These are phyloP conservation scores for Didymella segeticola DNA, from an alignment of 2,329 filamentous ascomycete species.

Conservation along the genomic window DNA sequence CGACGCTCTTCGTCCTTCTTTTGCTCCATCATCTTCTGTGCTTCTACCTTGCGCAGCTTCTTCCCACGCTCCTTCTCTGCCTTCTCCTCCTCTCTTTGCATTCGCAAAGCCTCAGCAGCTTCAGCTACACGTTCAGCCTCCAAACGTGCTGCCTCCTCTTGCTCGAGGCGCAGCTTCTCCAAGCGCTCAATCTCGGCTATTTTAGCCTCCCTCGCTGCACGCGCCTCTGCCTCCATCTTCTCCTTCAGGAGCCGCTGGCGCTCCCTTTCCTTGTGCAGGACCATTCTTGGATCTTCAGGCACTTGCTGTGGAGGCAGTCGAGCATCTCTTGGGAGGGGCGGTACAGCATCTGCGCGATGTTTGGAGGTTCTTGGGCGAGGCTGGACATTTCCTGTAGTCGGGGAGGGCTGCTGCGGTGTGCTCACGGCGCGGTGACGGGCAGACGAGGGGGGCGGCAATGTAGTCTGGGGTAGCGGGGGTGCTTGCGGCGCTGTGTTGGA, in stretches of 20 bases:
- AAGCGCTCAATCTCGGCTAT: slow-evolving; percentile 38
- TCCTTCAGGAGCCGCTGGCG: slow-evolving; percentile 40
- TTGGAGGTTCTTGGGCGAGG: slow-evolving; percentile 37
- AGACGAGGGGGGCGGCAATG: slow-evolving; percentile 21
- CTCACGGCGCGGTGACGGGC: slow-evolving; percentile 37
- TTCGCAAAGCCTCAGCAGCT: slow-evolving; percentile 36
- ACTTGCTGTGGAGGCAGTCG: slow-evolving; percentile 32
- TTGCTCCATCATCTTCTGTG: slow-evolving; percentile 32
- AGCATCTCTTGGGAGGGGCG: slow-evolving; percentile 22
- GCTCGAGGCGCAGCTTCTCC: slow-evolving; percentile 34
- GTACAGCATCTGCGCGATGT: slow-evolving; percentile 26
- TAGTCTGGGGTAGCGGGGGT: slow-evolving; percentile 17
- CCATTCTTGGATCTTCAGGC: slow-evolving; percentile 41
- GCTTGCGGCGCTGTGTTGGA: slow-evolving; percentile 33
- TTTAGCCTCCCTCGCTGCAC: slow-evolving; percentile 38
- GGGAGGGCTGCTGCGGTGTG: slow-evolving; percentile 33
- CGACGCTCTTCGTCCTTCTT: slow-evolving; percentile 41
- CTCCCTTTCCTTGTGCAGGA: slow-evolving; percentile 43
- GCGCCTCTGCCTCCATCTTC: slow-evolving; percentile 43
- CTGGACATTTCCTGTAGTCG: slow-evolving; percentile 30
- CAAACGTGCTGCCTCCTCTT: slow-evolving; percentile 40
- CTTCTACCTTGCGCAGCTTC: slow-evolving; percentile 41
- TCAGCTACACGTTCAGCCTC: slow-evolving; percentile 37
- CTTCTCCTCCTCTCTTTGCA: slow-evolving; percentile 40
- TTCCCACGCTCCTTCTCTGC: slow-evolving; percentile 42